Conservation (phyloP, 2,329 filamentous ascomycete genomes). For the Colletotrichum sp. region DNA sequence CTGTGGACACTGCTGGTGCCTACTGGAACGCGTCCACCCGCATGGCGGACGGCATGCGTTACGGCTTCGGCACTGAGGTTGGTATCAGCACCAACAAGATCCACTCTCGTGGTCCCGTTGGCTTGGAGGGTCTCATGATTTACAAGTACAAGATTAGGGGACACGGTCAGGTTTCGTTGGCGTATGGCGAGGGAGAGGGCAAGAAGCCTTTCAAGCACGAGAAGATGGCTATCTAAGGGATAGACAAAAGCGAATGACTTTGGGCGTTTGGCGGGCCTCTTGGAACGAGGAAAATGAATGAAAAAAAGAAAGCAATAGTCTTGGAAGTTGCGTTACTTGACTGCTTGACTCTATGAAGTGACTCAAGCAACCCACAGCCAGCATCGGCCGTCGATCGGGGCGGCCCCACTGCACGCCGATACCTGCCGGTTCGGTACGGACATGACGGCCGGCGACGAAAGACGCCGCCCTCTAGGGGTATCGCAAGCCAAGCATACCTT, state of each 20-base stretch:
- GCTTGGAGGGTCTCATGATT: conserved; percentile 92
- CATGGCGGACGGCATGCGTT: conserved; percentile 95
- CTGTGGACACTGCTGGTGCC: conserved; percentile 87
- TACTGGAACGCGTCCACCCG: conserved; percentile 98
- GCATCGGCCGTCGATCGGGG: background rate
- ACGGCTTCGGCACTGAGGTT: conserved; percentile 97
- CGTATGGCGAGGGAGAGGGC: conserved; percentile 72
- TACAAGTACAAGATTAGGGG: conserved; percentile 96
- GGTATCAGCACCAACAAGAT: conserved; percentile 99
- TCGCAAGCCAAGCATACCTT: background rate
- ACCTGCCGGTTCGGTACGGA: background rate
- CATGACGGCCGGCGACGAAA: background rate
- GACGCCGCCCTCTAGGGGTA: background rate
- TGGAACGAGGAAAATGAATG: background rate
- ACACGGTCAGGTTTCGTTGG: conserved; percentile 78
- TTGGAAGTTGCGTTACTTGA: background rate
- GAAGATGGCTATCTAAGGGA: conserved; percentile 45
- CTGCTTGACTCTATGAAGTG: background rate
- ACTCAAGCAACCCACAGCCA: background rate
- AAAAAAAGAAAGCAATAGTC: background rate
- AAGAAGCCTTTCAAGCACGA: conserved; percentile 67
- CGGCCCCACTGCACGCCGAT: conserved; percentile 1
- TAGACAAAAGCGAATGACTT: background rate
- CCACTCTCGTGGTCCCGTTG: conserved; percentile 90
- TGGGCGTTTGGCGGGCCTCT: conserved; percentile 7